Evolutionary conservation across 179 eudicot genomes (phyloP).

Genomic region (Corrigiola litoralis): DNA sequence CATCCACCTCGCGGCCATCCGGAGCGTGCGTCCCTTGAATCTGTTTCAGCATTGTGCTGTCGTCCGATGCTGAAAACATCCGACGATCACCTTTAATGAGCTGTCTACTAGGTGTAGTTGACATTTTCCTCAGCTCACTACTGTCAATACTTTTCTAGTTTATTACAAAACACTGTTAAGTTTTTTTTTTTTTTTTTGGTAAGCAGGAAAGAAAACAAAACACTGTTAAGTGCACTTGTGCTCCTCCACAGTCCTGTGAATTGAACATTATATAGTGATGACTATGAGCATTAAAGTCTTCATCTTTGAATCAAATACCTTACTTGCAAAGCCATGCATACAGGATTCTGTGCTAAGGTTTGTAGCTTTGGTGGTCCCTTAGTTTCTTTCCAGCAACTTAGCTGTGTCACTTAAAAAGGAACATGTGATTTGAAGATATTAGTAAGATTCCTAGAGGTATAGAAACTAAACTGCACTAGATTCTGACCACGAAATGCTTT

Average conservation of each 20-base stretch:
- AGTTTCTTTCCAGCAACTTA: slow-evolving; percentile 14
- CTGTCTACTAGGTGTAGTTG: slow-evolving; percentile 28
- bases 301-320: slow-evolving; percentile 56
- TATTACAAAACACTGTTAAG: no score
- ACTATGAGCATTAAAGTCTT: slow-evolving; percentile 13
- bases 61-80: slow-evolving; percentile 61
- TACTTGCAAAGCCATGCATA: slow-evolving; percentile 56
- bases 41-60: slow-evolving; percentile 59
- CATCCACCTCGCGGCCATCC: slow-evolving; percentile 65
- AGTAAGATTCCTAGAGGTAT: background rate
- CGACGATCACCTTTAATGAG: slow-evolving; percentile 45
- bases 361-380: slow-evolving; percentile 23
- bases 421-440: no score
- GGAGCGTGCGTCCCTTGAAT: slow-evolving; percentile 68
- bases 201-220: no score
- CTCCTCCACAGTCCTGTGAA: background rate
- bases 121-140: slow-evolving; percentile 22
- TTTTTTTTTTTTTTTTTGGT: no score
- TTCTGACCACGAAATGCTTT: no score
- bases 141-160: background rate
- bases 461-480: background rate
- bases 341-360: slow-evolving; percentile 18
- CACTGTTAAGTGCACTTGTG: slow-evolving; percentile 4
- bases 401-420: no score
- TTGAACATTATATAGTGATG: slow-evolving; percentile 21